A percentile compares a stretch with the other conserved stretches of the same genome.
phyloP scores from a whole-genome alignment of 1,284 basidiomycete genomes.

The Ganoderma lucidum region DNA sequence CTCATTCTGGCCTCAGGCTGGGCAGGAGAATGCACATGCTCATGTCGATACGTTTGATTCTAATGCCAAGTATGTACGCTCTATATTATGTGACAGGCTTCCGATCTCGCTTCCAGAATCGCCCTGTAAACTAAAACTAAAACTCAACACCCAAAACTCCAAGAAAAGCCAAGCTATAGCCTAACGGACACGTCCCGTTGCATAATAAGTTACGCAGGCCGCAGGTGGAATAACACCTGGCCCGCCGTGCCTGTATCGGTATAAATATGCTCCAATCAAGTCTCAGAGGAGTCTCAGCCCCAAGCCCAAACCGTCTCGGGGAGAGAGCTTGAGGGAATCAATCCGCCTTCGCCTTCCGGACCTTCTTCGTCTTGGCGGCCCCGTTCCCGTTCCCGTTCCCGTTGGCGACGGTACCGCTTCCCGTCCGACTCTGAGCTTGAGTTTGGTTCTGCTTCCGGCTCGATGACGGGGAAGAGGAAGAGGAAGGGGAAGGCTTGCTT shows the following conservation, averaged over 20 bases:
- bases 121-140: neutral
- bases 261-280: neutral
- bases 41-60: too few relatives aligned
- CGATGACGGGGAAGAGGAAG: neutral
- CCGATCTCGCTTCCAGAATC: neutral
- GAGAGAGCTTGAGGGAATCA: constrained; percentile 4
- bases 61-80: neutral
- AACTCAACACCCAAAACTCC: neutral
- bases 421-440: neutral
- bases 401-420: neutral
- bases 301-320: neutral
- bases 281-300: neutral
- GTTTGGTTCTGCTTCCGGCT: neutral
- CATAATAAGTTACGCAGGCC: constrained; percentile 8
- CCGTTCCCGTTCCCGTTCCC: constrained; percentile 4
- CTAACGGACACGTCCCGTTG: neutral
- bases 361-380: constrained; percentile 3
- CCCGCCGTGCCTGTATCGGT: neutral
- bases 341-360: constrained; percentile 13
- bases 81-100: neutral
- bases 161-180: neutral
- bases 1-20: too few relatives aligned
- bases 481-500: neutral
- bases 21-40: too few relatives aligned
- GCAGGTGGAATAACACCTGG: neutral